These are phyloP conservation scores for Phytopythium mirpurense DNA, from an alignment of 352 stramenopile species.

Conservation along the genomic window DNA sequence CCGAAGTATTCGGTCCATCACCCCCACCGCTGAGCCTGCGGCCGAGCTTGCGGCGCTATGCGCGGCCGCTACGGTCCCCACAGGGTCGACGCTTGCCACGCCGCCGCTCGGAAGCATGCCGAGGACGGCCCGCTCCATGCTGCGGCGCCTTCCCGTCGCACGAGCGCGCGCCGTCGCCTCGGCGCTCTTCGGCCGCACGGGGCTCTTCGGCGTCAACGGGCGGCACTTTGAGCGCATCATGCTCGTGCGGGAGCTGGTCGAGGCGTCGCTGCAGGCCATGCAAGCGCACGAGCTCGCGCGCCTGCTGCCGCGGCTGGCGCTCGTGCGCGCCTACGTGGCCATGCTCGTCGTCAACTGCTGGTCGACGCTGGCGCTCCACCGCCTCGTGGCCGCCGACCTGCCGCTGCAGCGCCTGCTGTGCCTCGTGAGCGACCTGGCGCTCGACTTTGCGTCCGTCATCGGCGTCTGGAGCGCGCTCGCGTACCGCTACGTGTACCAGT, in stretches of 20 bases:
- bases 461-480: constrained; percentile 1
- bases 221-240: constrained; percentile 17
- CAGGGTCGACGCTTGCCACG: neutral
- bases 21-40: neutral
- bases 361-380: constrained; percentile 15
- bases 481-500: constrained; percentile 1
- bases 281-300: constrained; percentile 22
- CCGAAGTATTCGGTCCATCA: constrained; percentile 5
- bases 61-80: too few relatives aligned
- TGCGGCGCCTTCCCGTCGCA: neutral
- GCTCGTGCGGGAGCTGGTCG: constrained; percentile 14
- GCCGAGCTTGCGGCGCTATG: neutral
- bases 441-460: constrained; percentile 8
- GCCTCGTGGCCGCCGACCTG: neutral
- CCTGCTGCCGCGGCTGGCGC: constrained; percentile 13
- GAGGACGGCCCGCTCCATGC: neutral
- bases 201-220: constrained; percentile 19
- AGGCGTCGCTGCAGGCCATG: constrained; percentile 18
- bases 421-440: constrained; percentile 2
- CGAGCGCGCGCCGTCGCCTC: neutral
- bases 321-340: constrained; percentile 26
- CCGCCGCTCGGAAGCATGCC: neutral
- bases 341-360: constrained; percentile 25
- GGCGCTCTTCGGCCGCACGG: constrained; percentile 5
- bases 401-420: constrained; percentile 5